Conservation (phyloP, 2,329 filamentous ascomycete species). For the Leptographium procerum region DNA sequence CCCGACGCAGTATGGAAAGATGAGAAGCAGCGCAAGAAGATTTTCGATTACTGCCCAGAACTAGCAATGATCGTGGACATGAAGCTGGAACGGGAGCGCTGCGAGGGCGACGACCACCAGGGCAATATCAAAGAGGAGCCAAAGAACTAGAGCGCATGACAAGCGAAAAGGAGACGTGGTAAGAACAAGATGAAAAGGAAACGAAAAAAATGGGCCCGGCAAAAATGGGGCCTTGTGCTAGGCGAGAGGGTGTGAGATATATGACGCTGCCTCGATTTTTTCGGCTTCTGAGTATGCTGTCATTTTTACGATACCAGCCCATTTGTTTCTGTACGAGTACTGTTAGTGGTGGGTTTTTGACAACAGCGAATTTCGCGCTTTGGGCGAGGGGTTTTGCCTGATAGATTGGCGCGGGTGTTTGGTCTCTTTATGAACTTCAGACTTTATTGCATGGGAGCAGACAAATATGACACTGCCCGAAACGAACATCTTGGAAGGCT, state of each 20-base stretch:
- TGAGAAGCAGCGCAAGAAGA: constrained; percentile 28
- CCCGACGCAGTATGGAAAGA: constrained; percentile 35
- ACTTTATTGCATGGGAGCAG: background rate
- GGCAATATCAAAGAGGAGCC: constrained; percentile 12
- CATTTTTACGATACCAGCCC: constrained; percentile 3
- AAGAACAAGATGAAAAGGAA: background rate
- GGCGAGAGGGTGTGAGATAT: background rate
- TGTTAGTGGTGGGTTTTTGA: background rate
- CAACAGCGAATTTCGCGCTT: background rate
- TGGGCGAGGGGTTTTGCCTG: background rate
- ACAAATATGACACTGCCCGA: background rate
- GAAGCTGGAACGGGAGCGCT: constrained; percentile 40
- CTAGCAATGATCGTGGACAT: constrained; percentile 43
- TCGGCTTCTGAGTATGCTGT: background rate
- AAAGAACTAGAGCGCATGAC: no score
- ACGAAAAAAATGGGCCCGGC: background rate
- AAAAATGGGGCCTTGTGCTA: background rate
- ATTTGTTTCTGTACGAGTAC: constrained; percentile 1
- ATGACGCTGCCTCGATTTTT: background rate
- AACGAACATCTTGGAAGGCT: background rate
- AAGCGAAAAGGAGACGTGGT: background rate
- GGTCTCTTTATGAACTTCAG: background rate
- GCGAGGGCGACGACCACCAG: constrained; percentile 23
- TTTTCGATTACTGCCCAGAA: constrained; percentile 46
- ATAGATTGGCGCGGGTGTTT: constrained; percentile 1